phyloP scores from a whole-genome alignment of 1,284 basidiomycete species.

The Trametes versicolor region DNA sequence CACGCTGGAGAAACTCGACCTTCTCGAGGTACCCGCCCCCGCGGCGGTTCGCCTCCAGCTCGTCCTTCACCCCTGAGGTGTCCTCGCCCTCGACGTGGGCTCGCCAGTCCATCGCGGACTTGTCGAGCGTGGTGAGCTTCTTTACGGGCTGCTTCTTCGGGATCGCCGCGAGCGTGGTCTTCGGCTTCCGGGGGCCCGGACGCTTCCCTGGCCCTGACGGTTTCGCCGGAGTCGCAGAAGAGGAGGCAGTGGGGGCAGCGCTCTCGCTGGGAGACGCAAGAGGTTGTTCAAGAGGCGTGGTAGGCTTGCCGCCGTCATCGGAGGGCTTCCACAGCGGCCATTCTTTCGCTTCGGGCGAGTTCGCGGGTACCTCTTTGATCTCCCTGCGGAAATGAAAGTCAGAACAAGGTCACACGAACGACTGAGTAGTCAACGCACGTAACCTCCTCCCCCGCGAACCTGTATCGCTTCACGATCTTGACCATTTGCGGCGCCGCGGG shows the following conservation, averaged over 20 bases:
- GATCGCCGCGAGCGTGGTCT: slow-evolving; percentile 59
- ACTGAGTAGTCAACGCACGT: slow-evolving; percentile 55
- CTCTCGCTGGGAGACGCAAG: slow-evolving; percentile 24
- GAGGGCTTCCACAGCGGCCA: slow-evolving; percentile 68
- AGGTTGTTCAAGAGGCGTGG: slow-evolving; percentile 15
- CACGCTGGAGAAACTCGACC: slow-evolving; percentile 80
- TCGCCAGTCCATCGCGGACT: slow-evolving; percentile 86
- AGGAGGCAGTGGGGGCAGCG: slow-evolving; percentile 22
- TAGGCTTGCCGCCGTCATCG: slow-evolving; percentile 25
- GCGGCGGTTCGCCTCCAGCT: slow-evolving; percentile 75
- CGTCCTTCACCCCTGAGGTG: slow-evolving; percentile 61
- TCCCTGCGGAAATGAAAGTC: slow-evolving; percentile 56
- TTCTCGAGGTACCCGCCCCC: slow-evolving; percentile 85
- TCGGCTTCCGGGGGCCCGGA: slow-evolving; percentile 73
- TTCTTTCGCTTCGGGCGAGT: slow-evolving; percentile 76
- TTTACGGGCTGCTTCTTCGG: slow-evolving; percentile 64
- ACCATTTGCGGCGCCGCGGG: slow-evolving; percentile 44
- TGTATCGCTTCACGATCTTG: slow-evolving; percentile 72
- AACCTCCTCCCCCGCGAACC: slow-evolving; percentile 79
- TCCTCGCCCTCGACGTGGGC: slow-evolving; percentile 62
- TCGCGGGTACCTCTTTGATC: slow-evolving; percentile 73
- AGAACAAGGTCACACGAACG: slow-evolving; percentile 8
- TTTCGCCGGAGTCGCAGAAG: slow-evolving; percentile 30
- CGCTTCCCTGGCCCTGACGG: slow-evolving; percentile 48
- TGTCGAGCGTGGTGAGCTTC: slow-evolving; percentile 83